These are phyloP conservation scores for Chenopodium album DNA, from an alignment of 148 eudicot species.

Conservation along the genomic window DNA sequence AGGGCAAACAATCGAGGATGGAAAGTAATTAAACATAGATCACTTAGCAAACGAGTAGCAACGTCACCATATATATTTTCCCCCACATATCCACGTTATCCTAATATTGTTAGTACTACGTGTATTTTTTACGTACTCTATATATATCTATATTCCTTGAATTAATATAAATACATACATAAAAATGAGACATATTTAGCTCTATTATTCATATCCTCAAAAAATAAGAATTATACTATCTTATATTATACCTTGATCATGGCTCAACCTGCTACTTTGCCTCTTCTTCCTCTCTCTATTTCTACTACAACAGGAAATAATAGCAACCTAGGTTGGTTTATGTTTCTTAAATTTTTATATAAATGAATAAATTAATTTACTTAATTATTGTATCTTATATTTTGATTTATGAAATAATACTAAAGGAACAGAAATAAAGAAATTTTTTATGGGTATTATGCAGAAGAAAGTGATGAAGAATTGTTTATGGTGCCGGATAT, in stretches of 20 bases:
- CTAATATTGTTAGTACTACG: neutral
- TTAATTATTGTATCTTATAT: too few relatives aligned
- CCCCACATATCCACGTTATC: slow-evolving; percentile 10
- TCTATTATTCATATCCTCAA: neutral
- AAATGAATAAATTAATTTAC: too few relatives aligned
- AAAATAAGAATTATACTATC: neutral
- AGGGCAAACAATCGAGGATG: too few relatives aligned
- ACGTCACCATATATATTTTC: slow-evolving; percentile 1
- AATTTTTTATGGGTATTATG: neutral
- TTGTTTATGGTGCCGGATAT: slow-evolving; percentile 35
- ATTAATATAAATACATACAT: neutral
- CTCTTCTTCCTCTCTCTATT: slow-evolving; percentile 13
- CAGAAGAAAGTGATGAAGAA: slow-evolving; percentile 42
- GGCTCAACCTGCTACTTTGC: slow-evolving; percentile 30
- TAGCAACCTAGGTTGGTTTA: slow-evolving; percentile 21
- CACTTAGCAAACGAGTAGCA: neutral
- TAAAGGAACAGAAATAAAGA: too few relatives aligned
- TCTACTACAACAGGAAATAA: neutral
- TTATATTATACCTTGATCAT: neutral
- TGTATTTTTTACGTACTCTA: slow-evolving; percentile 6
- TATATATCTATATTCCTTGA: neutral
- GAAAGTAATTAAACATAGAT: too few relatives aligned
- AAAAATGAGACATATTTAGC: neutral
- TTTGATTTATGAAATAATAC: too few relatives aligned
- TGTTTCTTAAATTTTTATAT: too few relatives aligned